Evolutionary conservation across 1,139 yeast species (phyloP), one percentile per base, ranked within the genome.

Genomic region (Scheffersomyces illinoinensis): DNA sequence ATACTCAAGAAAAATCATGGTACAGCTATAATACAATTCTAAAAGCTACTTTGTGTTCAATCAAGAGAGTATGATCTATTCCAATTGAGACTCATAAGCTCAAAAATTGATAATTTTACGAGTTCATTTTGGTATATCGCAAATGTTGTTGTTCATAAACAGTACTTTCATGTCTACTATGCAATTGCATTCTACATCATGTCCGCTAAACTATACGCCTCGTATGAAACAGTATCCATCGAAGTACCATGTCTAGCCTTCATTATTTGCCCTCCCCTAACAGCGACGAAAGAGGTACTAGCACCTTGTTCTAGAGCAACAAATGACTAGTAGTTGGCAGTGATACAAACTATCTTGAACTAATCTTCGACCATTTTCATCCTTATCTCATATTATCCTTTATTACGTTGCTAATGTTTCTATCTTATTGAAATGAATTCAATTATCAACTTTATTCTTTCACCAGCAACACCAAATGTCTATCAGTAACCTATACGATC

Each of bases 141-240:
- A n/a, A n/a, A n/a, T n/a, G 43, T 10, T 33, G 14, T 8, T 33
- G 12, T 33, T 8, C 43, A 33, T 33, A 6, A 24, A 24, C 26
- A 24, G 26, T 24, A 24, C 26, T 24, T 6, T 24, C 7, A 5
- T 24, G 2, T 8, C 17, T 33, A 12, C 43, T 10, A 33, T 33
- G 14, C 14, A 33, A 33, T 33, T 33, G 17, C 43, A 33, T 33
- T 12, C 43, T 33, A 33, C 43, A 33, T 5, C 48, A 39, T 72
- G 74, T 71, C 18, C 53, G 76, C 76, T 66, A 66, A 62, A 54
- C 52, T 68, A 73, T 76, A 74, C 78, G 65, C 76, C 73, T 58
- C 62, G 24, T 51, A 59, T 61, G 55, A 49, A 48, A 48, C 21
- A 7, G 10, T 24, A 48, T 48, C 24, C 51, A 48, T 48, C 47